Percentiles rank a stretch among this genome's conserved stretches.
These are phyloP conservation scores for Primulina huaijiensis DNA, from an alignment of 257 asterid species.

Conservation along the genomic window DNA sequence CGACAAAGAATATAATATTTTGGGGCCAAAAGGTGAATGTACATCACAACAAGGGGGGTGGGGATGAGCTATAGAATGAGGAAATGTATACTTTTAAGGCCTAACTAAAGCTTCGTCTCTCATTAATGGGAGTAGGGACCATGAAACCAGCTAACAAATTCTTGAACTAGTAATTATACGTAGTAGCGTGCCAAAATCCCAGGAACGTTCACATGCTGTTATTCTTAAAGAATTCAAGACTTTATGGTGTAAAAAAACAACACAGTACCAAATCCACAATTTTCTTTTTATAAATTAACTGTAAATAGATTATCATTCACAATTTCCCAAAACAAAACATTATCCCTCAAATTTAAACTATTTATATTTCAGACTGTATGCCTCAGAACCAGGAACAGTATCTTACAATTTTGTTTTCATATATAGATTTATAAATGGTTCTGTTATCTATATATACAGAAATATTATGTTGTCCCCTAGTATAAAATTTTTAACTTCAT, in stretches of 20 bases:
- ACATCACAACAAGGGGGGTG: slow-evolving; percentile 18
- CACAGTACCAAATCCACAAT: slow-evolving; percentile 5
- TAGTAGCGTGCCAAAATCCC: slow-evolving; percentile 22
- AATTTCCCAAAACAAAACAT: background rate
- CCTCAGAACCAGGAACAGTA: background rate
- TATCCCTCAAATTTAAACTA: background rate
- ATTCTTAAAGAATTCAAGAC: slow-evolving; percentile 17
- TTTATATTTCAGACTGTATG: background rate
- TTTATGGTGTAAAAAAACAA: slow-evolving; percentile 8
- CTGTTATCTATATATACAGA: too few relatives aligned
- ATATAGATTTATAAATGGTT: too few relatives aligned
- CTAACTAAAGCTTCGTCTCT: slow-evolving; percentile 16
- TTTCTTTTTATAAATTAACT: slow-evolving; percentile 9
- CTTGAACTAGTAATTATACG: slow-evolving; percentile 20
- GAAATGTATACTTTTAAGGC: slow-evolving; percentile 8
- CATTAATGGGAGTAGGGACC: slow-evolving; percentile 48
- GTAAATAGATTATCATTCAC: background rate
- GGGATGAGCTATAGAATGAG: slow-evolving; percentile 21
- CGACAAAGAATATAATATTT: slow-evolving; percentile 27
- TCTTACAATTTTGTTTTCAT: background rate
- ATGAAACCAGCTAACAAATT: slow-evolving; percentile 29
- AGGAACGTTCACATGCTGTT: slow-evolving; percentile 41
- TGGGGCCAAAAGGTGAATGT: slow-evolving; percentile 29
- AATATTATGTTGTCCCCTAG: too few relatives aligned
- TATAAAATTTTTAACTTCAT: too few relatives aligned